Conservation (phyloP, 2,329 filamentous ascomycete species). For the Pestalotiopsis sp. region DNA sequence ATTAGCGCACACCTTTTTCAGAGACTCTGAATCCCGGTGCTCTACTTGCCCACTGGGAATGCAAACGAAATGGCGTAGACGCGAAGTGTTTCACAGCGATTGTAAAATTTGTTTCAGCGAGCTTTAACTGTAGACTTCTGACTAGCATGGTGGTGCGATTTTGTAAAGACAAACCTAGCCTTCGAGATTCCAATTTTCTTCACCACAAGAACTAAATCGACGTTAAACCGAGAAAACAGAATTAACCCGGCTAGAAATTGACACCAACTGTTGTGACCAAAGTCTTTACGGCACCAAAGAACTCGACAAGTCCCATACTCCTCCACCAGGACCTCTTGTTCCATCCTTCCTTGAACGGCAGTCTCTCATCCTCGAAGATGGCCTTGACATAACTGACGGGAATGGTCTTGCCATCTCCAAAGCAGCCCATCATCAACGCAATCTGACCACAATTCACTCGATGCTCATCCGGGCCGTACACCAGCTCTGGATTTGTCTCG, state of each 20-base stretch:
- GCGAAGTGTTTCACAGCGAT: no score
- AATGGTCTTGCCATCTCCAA: conserved; percentile 16
- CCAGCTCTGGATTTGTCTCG: conserved; percentile 7
- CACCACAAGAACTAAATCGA: no score
- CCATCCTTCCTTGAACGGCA: conserved; percentile 12
- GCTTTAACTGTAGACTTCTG: no score
- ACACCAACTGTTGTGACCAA: conserved; percentile 9
- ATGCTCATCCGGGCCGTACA: conserved; percentile 9
- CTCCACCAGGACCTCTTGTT: conserved; percentile 15
- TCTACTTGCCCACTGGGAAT: no score
- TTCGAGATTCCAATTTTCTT: no score
- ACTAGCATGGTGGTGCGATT: no score
- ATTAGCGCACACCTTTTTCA: no score
- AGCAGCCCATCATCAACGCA: conserved; percentile 14
- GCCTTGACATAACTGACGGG: conserved; percentile 13
- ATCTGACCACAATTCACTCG: conserved; percentile 13
- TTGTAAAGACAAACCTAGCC: no score
- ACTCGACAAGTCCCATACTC: conserved; percentile 13
- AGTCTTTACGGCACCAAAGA: conserved; percentile 11
- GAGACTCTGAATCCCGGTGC: no score
- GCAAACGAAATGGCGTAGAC: no score
- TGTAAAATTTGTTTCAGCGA: no score
- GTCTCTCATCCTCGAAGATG: conserved; percentile 13
- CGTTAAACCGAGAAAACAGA: not conserved
- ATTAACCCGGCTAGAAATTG: not conserved